A percentile compares a stretch with the other conserved stretches of the same genome.
Conservation (phyloP, 371 early-diverging fungal genomes). For the Polyrhizophydium stewartii region DNA sequence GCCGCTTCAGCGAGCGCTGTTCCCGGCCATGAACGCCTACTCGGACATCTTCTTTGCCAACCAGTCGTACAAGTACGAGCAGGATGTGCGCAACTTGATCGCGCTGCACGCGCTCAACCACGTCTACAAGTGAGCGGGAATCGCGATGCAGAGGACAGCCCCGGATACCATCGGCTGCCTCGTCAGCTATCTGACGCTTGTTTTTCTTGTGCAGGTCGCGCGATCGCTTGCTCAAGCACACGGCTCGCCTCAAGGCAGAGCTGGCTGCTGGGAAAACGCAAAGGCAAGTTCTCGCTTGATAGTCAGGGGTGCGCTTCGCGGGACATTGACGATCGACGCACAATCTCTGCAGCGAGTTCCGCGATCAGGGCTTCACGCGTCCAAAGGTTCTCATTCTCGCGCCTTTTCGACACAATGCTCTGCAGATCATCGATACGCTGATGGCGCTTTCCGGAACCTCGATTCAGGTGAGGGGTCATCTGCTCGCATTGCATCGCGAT, state of each 20-base stretch:
- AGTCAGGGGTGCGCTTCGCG: conserved; percentile 1
- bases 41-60: conserved; percentile 71
- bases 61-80: conserved; percentile 54
- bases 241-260: conserved; percentile 49
- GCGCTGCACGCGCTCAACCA: conserved; percentile 88
- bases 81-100: conserved; percentile 67
- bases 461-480: conserved; percentile 48
- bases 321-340: conserved; percentile 5
- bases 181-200: too few relatives aligned
- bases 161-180: too few relatives aligned
- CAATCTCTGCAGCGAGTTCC: conserved; percentile 54
- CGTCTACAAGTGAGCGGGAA: conserved; percentile 62
- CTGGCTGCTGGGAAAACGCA: not conserved
- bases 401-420: conserved; percentile 83
- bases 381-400: conserved; percentile 86
- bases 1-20: conserved; percentile 39
- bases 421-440: conserved; percentile 71
- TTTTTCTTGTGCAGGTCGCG: conserved; percentile 43
- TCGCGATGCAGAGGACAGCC: not conserved
- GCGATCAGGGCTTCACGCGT: conserved; percentile 94
- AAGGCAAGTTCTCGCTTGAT: not conserved
- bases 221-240: conserved; percentile 76
- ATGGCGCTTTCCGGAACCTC: conserved; percentile 71
- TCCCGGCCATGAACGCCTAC: conserved; percentile 66
- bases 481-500: not conserved